A percentile compares a stretch with the other conserved stretches of the same genome.
These are phyloP conservation scores for Myrica gale DNA, from an alignment of 306 rosid species.

Conservation along the genomic window DNA sequence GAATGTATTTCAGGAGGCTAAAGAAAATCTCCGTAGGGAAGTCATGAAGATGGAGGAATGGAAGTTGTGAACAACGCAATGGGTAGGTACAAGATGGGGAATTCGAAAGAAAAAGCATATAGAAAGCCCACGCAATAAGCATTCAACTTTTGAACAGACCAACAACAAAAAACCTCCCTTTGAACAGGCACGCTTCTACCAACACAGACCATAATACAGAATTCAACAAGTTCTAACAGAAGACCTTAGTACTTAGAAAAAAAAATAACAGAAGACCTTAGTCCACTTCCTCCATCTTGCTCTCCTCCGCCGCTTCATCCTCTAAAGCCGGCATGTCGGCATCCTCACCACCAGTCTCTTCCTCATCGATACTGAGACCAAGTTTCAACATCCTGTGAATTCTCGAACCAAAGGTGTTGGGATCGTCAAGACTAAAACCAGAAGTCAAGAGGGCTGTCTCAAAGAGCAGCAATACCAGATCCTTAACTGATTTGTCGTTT, in stretches of 20 bases:
- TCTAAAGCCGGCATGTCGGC: conserved; percentile 64
- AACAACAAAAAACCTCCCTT: background rate
- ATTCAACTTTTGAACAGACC: background rate
- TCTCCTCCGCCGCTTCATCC: conserved; percentile 61
- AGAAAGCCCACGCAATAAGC: too few relatives aligned
- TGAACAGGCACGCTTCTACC: background rate
- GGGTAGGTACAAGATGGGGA: too few relatives aligned
- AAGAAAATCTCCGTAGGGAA: too few relatives aligned
- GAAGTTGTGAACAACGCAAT: too few relatives aligned
- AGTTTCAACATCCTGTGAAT: conserved; percentile 72
- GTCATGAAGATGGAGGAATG: too few relatives aligned
- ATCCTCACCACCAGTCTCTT: conserved; percentile 44
- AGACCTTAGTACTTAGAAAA: too few relatives aligned
- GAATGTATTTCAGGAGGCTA: too few relatives aligned
- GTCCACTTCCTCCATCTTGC: conserved; percentile 82
- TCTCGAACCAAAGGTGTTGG: conserved; percentile 59
- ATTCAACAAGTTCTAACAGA: too few relatives aligned
- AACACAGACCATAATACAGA: background rate
- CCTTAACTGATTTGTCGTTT: conserved; percentile 64
- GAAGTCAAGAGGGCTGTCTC: conserved; percentile 67
- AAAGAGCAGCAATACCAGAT: conserved; percentile 58
- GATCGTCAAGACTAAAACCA: conserved; percentile 73
- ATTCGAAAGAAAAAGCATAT: too few relatives aligned
- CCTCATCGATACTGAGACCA: conserved; percentile 67
- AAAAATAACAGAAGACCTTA: too few relatives aligned